phyloP scores from a whole-genome alignment of 176 grass and related monocot species.

The Cenchrus purpureus region DNA sequence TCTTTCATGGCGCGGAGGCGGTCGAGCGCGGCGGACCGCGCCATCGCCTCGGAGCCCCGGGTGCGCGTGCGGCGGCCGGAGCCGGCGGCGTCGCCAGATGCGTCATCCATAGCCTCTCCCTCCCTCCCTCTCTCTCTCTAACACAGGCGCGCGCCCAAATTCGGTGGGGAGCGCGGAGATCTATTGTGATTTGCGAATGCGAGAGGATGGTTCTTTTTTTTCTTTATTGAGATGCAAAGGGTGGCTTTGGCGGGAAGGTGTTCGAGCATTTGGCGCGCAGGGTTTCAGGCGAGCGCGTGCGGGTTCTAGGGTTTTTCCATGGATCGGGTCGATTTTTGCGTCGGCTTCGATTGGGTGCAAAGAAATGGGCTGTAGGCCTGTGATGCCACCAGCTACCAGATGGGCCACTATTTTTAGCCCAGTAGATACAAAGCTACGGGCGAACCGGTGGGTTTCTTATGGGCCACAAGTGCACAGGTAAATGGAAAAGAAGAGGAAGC shows the following conservation, averaged over 20 bases:
- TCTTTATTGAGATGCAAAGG: background rate
- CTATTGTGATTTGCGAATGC: slow-evolving; percentile 7
- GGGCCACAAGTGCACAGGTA: no score
- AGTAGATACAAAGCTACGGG: no score
- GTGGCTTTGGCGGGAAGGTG: slow-evolving; percentile 55
- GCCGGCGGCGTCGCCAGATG: slow-evolving; percentile 37
- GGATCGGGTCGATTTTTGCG: background rate
- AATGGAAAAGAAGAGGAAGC: no score
- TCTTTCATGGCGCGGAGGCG: slow-evolving; percentile 58
- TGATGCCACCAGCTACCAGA: no score
- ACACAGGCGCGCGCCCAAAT: background rate
- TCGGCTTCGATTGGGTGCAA: background rate
- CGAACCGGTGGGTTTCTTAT: no score
- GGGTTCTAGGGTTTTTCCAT: slow-evolving; percentile 13
- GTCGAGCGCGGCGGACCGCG: slow-evolving; percentile 67
- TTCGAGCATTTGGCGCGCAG: slow-evolving; percentile 56
- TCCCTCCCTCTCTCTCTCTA: background rate
- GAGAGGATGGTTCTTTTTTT: background rate
- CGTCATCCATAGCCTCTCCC: slow-evolving; percentile 46
- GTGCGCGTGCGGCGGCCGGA: slow-evolving; percentile 66
- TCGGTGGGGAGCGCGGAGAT: background rate
- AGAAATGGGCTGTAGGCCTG: background rate
- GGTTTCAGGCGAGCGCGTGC: slow-evolving; percentile 13
- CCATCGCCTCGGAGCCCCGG: slow-evolving; percentile 52
- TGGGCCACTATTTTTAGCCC: no score